Percentiles rank a stretch among this genome's conserved stretches.
phyloP scores from a whole-genome alignment of 2,329 filamentous ascomycete genomes.

The Claviceps sorghi region DNA sequence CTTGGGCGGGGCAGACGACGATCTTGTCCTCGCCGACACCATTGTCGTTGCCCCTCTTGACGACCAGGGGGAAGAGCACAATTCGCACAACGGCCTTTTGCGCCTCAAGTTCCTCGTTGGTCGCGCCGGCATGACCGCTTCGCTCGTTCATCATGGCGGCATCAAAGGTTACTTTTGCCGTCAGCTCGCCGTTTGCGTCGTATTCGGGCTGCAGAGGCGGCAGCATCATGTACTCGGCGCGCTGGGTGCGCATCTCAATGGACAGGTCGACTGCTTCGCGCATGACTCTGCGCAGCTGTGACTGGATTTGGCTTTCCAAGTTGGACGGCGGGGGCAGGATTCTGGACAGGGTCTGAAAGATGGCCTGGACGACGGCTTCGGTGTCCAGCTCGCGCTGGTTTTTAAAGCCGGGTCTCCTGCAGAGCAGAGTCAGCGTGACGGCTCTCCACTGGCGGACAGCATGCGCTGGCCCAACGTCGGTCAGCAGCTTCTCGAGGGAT shows the following conservation, averaged over 20 bases:
- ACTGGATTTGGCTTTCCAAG: conserved; percentile 64
- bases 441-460: conserved; percentile 98
- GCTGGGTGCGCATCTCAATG: conserved; percentile 93
- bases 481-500: conserved; percentile 78
- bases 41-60: conserved; percentile 84
- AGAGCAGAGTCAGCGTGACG: conserved; percentile 79
- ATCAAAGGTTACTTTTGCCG: conserved; percentile 81
- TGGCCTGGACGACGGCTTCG: conserved; percentile 77
- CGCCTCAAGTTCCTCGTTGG: conserved; percentile 68
- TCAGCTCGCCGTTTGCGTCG: conserved; percentile 79
- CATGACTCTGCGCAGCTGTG: conserved; percentile 77
- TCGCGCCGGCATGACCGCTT: conserved; percentile 41
- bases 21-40: conserved; percentile 87
- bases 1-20: conserved; percentile 88
- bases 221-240: conserved; percentile 97
- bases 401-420: conserved; percentile 65
- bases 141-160: conserved; percentile 90
- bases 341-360: conserved; percentile 69
- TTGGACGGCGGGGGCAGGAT: conserved; percentile 78
- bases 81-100: conserved; percentile 69
- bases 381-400: conserved; percentile 78
- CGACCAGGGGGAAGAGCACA: conserved; percentile 88
- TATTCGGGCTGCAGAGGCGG: conserved; percentile 90
- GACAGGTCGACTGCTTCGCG: conserved; percentile 78
- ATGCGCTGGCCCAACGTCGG: conserved; percentile 70